Evolutionary conservation across 495 filamentous ascomycete species (phyloP).

Genomic region (Amorphotheca resinae): DNA sequence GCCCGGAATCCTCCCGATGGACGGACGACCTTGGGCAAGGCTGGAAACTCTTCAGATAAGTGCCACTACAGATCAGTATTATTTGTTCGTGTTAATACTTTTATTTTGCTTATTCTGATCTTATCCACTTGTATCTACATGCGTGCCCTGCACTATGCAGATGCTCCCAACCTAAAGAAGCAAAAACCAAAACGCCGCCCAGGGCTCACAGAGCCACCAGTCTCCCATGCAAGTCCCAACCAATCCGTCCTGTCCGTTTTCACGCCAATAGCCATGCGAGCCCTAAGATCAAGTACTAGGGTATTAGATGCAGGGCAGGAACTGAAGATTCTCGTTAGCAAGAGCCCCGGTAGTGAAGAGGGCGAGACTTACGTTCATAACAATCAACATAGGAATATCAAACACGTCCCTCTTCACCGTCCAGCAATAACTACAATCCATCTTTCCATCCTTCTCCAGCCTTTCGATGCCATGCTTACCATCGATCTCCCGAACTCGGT

Average conservation of each 20-base stretch:
- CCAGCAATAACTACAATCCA: slow-evolving; percentile 93
- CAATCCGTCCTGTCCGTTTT: too few relatives aligned
- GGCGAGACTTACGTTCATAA: slow-evolving; percentile 73
- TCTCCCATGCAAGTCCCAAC: slow-evolving; percentile 6
- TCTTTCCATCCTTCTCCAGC: slow-evolving; percentile 75
- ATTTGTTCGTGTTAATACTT: background rate
- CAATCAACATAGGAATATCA: slow-evolving; percentile 96
- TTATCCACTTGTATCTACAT: background rate
- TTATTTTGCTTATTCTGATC: background rate
- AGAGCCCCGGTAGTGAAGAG: background rate
- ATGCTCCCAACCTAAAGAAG: background rate
- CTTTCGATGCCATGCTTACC: slow-evolving; percentile 66
- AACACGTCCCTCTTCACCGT: slow-evolving; percentile 93
- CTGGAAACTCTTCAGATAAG: too few relatives aligned
- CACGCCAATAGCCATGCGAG: slow-evolving; percentile 7
- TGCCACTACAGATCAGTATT: too few relatives aligned
- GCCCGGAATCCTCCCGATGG: background rate
- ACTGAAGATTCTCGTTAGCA: slow-evolving; percentile 7
- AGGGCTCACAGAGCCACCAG: background rate
- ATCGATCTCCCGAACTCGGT: slow-evolving; percentile 47
- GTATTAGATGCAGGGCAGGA: slow-evolving; percentile 19
- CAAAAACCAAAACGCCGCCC: slow-evolving; percentile 15
- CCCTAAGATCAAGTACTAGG: background rate
- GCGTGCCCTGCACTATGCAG: background rate
- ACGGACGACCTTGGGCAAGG: too few relatives aligned